Evolutionary conservation across 2,329 filamentous ascomycete genomes (phyloP), one percentile per base, ranked within the genome.

Genomic region (Fusarium sp.): DNA sequence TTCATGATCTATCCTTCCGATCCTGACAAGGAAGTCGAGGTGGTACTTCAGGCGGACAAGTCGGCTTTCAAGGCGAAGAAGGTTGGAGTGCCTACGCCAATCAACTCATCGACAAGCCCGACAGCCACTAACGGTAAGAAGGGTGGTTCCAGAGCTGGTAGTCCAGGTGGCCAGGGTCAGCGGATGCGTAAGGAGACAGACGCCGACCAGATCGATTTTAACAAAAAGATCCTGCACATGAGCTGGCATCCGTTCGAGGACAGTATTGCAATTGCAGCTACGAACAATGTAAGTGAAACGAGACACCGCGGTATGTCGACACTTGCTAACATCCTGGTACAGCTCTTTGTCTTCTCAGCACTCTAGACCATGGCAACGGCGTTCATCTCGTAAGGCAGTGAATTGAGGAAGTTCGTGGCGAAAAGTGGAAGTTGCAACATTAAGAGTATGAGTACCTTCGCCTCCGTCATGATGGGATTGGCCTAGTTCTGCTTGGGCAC

Each of bases 171-270:
- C 43, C 92, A 94, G 77, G 94, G 93, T 59, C 93, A 96, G 79
- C 89, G 96, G 75, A 98, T 99, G 96, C 91, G 94, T 77, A 98
- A 98, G 84, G 96, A 99, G 85, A 99, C 96, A 54, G 96, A 99
- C 81, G 96, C 96, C 61, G 95, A 99, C 81, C 95, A 98, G 84
- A 98, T 98, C 81, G 96, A 99, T 82, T 99, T 98, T 83, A 98
- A 98, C 88, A 99, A 98, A 89, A 99, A 99, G 89, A 99, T 99
- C 76, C 81, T 99, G 78, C 96, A 99, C 81, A 99, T 99, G 96
- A 98, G 95, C 84, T 99, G 96, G 96, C 96, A 99, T 89, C 96
- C 96, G 48, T 98, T 97, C 77, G 96, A 99, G 83, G 95, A 99
- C 84, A 98, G 95, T 84, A 99, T 99, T 83, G 96, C 96, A 60